A percentile compares a stretch with the other conserved stretches of the same genome.
Evolutionary conservation across 1,284 basidiomycete species (phyloP).

Genomic region (Ceratobasidium sp.): DNA sequence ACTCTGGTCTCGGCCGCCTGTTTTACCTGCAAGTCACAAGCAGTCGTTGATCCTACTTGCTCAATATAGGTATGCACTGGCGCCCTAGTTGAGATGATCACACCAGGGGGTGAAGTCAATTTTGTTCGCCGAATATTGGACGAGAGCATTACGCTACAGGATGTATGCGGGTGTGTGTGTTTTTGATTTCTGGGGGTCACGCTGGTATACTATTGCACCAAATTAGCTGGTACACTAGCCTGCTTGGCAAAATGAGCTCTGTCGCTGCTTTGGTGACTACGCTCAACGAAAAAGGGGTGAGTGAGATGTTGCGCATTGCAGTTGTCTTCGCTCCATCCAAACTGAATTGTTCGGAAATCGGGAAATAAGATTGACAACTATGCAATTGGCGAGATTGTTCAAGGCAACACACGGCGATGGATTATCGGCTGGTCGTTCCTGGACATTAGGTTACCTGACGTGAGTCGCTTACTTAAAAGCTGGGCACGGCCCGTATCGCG

Average conservation of each 20-base stretch:
- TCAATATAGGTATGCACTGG: conserved; percentile 78
- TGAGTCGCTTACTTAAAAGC: conserved; percentile 53
- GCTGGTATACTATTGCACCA: neutral
- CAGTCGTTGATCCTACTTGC: neutral
- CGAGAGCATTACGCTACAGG: conserved; percentile 65
- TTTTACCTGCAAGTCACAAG: neutral
- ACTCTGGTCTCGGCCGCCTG: neutral
- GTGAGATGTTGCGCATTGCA: conserved; percentile 42
- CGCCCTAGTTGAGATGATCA: conserved; percentile 84
- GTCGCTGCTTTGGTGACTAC: conserved; percentile 65
- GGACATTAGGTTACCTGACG: conserved; percentile 73
- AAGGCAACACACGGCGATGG: conserved; percentile 89
- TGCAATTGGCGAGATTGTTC: conserved; percentile 79
- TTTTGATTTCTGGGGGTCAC: neutral
- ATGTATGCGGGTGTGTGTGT: conserved; percentile 60
- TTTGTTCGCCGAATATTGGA: conserved; percentile 82
- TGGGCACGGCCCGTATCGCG: neutral
- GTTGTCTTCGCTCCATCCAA: neutral
- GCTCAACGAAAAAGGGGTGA: conserved; percentile 62
- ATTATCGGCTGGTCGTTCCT: conserved; percentile 84
- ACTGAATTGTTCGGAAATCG: neutral
- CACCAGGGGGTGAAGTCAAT: conserved; percentile 78
- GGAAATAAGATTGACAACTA: conserved; percentile 77
- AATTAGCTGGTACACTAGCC: conserved; percentile 87
- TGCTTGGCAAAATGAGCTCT: conserved; percentile 87